Evolutionary conservation across 1,284 basidiomycete species (phyloP).

Genomic region (Rhizoctonia solani): DNA sequence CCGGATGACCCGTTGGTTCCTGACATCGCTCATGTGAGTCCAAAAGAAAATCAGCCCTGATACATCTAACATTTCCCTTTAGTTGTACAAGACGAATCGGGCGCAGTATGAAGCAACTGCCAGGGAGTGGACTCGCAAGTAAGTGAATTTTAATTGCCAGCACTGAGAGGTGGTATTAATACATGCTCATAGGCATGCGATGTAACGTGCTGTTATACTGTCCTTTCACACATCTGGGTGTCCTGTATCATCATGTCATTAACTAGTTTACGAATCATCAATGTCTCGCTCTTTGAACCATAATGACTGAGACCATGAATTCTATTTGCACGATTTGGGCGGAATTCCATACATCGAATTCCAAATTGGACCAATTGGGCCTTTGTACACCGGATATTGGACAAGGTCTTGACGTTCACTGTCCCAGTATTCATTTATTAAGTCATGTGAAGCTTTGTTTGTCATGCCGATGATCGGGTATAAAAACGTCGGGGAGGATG

Average conservation of each 20-base stretch:
- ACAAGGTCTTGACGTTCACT: not conserved
- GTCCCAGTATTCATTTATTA: not conserved
- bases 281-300: constrained; percentile 24
- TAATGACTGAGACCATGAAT: not conserved
- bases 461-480: constrained; percentile 4
- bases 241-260: constrained; percentile 23
- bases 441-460: not conserved
- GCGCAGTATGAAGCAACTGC: constrained; percentile 93
- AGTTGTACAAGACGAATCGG: constrained; percentile 95
- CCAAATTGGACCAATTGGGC: constrained; percentile 14
- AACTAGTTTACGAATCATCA: constrained; percentile 26
- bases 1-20: constrained; percentile 84
- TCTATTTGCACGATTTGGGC: not conserved
- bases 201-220: constrained; percentile 25
- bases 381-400: constrained; percentile 22
- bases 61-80: constrained; percentile 52
- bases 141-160: constrained; percentile 46
- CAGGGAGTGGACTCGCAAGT: constrained; percentile 98
- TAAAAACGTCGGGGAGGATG: not conserved
- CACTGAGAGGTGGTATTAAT: not conserved
- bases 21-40: constrained; percentile 57
- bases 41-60: constrained; percentile 68
- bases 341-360: not conserved
- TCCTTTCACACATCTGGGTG: constrained; percentile 8
- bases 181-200: constrained; percentile 12